phyloP scores from a whole-genome alignment of 257 asterid species.

The Craterostigma plantagineum region DNA sequence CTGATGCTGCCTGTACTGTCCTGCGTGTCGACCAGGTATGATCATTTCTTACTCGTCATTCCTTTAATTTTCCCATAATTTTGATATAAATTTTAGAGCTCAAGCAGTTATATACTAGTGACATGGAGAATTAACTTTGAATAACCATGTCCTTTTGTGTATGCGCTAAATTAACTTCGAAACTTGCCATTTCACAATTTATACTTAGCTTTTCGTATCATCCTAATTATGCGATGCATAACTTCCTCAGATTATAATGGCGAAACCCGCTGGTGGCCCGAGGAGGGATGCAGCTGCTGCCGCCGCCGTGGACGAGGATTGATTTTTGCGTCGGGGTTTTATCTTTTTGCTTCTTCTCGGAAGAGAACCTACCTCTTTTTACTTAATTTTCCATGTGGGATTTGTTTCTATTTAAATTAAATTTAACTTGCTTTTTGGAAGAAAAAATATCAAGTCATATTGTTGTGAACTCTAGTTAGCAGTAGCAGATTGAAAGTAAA shows the following conservation, averaged over 20 bases:
- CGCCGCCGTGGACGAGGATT: slow-evolving; percentile 33
- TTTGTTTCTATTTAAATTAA: no score
- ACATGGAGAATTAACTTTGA: no score
- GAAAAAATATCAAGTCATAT: no score
- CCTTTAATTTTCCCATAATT: background rate
- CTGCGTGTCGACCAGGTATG: slow-evolving; percentile 95
- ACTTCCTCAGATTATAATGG: slow-evolving; percentile 28
- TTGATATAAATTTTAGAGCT: background rate
- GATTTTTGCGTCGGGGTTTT: background rate
- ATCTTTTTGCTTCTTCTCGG: no score
- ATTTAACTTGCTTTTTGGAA: no score
- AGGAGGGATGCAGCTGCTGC: slow-evolving; percentile 8
- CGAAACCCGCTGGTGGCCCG: slow-evolving; percentile 48
- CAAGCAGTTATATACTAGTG: background rate
- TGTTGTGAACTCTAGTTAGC: no score
- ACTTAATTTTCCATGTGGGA: no score
- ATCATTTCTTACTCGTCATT: background rate
- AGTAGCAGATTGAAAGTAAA: no score
- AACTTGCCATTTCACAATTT: no score
- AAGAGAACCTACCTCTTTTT: no score
- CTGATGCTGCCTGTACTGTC: slow-evolving; percentile 90
- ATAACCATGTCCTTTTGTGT: no score
- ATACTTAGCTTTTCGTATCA: background rate
- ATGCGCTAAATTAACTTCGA: no score
- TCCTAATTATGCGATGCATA: slow-evolving; percentile 1